phyloP scores from a whole-genome alignment of 352 stramenopile genomes.

The Phytophthora podocarpi region DNA sequence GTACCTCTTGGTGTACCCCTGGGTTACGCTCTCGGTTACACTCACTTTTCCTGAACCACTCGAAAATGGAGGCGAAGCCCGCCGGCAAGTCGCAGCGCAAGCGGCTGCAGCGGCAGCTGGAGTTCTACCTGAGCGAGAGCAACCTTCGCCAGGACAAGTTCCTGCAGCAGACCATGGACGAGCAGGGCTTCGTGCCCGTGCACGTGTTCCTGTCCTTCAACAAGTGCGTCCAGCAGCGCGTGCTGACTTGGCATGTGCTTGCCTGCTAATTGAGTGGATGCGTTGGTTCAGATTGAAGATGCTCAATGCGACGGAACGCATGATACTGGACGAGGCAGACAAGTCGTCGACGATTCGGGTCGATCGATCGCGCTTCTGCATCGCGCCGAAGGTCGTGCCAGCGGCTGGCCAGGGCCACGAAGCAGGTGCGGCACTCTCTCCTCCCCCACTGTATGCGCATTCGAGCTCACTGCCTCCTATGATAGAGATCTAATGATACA shows the following conservation, averaged over 20 bases:
- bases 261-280: not conserved
- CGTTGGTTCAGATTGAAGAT: slow-evolving; percentile 43
- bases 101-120: slow-evolving; percentile 78
- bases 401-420: slow-evolving; percentile 29
- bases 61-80: slow-evolving; percentile 29
- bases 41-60: slow-evolving; percentile 4
- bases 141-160: slow-evolving; percentile 86
- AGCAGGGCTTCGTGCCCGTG: slow-evolving; percentile 57
- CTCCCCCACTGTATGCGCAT: no score
- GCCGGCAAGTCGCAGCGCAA: slow-evolving; percentile 66
- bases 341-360: slow-evolving; percentile 61
- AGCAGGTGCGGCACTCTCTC: slow-evolving; percentile 11
- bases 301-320: slow-evolving; percentile 58
- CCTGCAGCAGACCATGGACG: slow-evolving; percentile 76
- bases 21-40: no score
- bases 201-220: slow-evolving; percentile 75
- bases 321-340: slow-evolving; percentile 59
- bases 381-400: slow-evolving; percentile 51
- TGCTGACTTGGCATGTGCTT: not conserved
- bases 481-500: not conserved
- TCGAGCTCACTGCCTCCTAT: not conserved
- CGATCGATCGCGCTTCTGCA: slow-evolving; percentile 41
- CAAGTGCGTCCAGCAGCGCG: slow-evolving; percentile 33
- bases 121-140: slow-evolving; percentile 82
- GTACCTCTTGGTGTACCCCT: no score